Conservation (phyloP, 2,329 filamentous ascomycete species). For the Calonectria pseudoturangicola region DNA sequence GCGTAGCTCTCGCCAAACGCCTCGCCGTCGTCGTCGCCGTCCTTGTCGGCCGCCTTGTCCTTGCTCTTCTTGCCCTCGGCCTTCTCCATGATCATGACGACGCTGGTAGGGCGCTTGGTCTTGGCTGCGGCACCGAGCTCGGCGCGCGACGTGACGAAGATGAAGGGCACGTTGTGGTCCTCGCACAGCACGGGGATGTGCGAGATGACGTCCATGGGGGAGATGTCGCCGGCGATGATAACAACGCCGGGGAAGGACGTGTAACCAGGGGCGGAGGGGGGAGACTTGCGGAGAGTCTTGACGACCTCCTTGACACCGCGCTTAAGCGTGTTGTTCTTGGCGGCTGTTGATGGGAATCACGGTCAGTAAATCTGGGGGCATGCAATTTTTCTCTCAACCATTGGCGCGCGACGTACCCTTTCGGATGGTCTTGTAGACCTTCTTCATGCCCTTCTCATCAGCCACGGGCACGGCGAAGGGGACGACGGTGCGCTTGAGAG, state of each 20-base stretch:
- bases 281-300: conserved; percentile 96
- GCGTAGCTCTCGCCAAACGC: conserved; percentile 79
- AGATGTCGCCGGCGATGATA: conserved; percentile 97
- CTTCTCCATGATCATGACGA: conserved; percentile 89
- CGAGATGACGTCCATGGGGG: conserved; percentile 98
- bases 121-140: conserved; percentile 95
- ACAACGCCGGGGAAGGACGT: conserved; percentile 83
- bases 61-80: conserved; percentile 67
- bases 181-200: conserved; percentile 98
- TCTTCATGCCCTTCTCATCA: conserved; percentile 84
- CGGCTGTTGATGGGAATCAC: conserved; percentile 74
- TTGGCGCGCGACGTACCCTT: conserved; percentile 67
- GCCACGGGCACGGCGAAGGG: conserved; percentile 89
- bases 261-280: conserved; percentile 79
- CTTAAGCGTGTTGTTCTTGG: conserved; percentile 96
- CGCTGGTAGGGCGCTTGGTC: conserved; percentile 97
- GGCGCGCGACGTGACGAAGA: conserved; percentile 93
- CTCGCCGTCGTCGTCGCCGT: conserved; percentile 71
- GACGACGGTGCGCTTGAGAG: conserved; percentile 78
- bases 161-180: conserved; percentile 97
- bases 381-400: conserved; percentile 1
- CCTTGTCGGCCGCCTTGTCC: conserved; percentile 65
- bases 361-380: conserved; percentile 36
- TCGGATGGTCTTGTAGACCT: conserved; percentile 74
- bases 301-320: conserved; percentile 99